Conservation (phyloP, 2,329 filamentous ascomycete genomes). For the Cladosporium sp. region DNA sequence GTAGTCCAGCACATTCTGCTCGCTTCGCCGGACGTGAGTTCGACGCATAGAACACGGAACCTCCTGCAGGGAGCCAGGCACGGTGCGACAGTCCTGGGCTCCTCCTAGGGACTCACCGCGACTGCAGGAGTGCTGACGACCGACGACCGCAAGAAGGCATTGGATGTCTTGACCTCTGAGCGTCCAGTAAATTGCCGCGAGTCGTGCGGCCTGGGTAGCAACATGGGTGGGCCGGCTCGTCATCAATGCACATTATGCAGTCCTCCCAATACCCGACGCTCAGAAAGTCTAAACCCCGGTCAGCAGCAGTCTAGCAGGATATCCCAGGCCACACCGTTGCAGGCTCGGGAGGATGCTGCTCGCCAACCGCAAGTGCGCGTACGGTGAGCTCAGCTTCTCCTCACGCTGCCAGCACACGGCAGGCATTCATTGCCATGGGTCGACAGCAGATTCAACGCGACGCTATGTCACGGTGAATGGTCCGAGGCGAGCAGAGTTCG, state of each 20-base stretch:
- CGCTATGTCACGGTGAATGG: not conserved
- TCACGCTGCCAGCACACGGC: slow-evolving; percentile 2
- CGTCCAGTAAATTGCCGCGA: not conserved
- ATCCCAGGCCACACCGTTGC: slow-evolving; percentile 11
- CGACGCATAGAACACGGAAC: not conserved
- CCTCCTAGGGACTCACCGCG: not conserved
- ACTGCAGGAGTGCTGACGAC: slow-evolving; percentile 1
- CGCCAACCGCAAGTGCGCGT: slow-evolving; percentile 2
- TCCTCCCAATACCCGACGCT: not conserved
- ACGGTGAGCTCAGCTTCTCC: slow-evolving; percentile 6
- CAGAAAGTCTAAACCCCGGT: slow-evolving; percentile 14
- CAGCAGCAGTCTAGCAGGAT: slow-evolving; percentile 10
- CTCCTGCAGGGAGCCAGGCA: slow-evolving; percentile 2
- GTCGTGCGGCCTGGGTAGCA: slow-evolving; percentile 1
- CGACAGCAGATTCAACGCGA: not conserved
- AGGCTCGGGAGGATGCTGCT: slow-evolving; percentile 1
- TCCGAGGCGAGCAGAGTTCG: not conserved
- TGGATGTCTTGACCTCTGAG: not conserved
- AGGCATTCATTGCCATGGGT: not conserved
- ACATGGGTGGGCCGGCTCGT: slow-evolving; percentile 12
- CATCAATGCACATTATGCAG: not conserved
- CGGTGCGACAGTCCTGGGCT: not conserved
- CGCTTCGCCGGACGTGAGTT: not conserved
- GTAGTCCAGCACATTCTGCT: not conserved
- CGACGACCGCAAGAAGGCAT: not conserved